Conservation (phyloP, 2,329 filamentous ascomycete genomes). For the Pseudocercospora musae region DNA sequence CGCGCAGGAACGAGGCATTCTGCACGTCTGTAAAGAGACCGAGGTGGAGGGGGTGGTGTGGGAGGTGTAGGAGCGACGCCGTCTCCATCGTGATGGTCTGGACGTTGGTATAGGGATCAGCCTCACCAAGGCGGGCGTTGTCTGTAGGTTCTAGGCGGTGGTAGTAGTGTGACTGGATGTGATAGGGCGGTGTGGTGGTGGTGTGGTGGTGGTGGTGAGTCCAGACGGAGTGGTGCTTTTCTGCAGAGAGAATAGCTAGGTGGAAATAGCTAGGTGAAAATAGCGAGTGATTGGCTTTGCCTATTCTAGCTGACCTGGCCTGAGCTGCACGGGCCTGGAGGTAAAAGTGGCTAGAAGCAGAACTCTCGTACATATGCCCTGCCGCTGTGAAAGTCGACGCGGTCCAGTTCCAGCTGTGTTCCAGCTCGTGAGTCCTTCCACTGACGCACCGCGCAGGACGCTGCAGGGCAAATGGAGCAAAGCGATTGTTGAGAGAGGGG, state of each 20-base stretch:
- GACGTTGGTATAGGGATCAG: neutral
- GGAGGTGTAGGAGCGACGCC: slow-evolving; percentile 72
- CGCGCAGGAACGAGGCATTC: slow-evolving; percentile 74
- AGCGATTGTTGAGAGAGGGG: neutral
- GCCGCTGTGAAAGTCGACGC: neutral
- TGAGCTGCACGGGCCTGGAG: neutral
- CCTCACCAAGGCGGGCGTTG: neutral
- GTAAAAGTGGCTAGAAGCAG: neutral
- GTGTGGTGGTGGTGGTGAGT: neutral
- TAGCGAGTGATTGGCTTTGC: neutral
- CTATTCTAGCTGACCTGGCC: too few relatives aligned
- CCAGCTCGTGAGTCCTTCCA: neutral
- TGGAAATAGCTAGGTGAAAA: too few relatives aligned
- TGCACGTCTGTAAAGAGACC: slow-evolving; percentile 71
- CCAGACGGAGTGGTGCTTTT: neutral
- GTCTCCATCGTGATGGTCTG: slow-evolving; percentile 53
- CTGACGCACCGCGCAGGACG: slow-evolving; percentile 6
- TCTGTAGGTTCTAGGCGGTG: neutral
- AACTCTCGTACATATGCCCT: neutral
- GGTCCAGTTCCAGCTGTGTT: slow-evolving; percentile 4
- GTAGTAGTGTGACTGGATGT: neutral
- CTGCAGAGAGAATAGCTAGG: neutral
- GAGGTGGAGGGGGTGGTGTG: slow-evolving; percentile 66
- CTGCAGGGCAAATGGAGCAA: slow-evolving; percentile 2
- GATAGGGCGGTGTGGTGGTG: neutral